These are phyloP conservation scores for Serendipita sp. DNA, from an alignment of 768 basidiomycete genomes.

Conservation along the genomic window DNA sequence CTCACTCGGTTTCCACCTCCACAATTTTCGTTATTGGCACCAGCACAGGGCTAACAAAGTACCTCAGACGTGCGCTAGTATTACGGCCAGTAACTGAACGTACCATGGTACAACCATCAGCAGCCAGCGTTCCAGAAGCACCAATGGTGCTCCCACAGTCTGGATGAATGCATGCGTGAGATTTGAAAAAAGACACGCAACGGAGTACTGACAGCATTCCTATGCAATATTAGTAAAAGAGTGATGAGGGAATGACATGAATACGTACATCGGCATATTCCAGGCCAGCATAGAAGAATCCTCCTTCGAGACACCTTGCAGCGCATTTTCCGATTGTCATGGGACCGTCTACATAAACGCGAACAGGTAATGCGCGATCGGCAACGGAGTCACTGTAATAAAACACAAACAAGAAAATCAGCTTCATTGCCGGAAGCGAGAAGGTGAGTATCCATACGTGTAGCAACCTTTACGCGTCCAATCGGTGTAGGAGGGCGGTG, in stretches of 20 bases:
- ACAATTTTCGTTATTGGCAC: not conserved
- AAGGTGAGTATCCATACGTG: not conserved
- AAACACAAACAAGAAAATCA: not conserved
- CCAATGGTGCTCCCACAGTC: constrained; percentile 35
- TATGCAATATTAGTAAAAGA: too few relatives aligned
- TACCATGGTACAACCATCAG: constrained; percentile 47
- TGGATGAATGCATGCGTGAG: constrained; percentile 13
- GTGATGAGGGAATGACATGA: too few relatives aligned
- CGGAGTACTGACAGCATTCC: not conserved
- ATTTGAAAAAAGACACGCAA: not conserved
- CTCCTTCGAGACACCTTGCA: constrained; percentile 29
- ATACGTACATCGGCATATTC: constrained; percentile 32
- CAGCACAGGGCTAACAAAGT: too few relatives aligned
- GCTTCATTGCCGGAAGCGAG: not conserved
- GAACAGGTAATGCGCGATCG: not conserved
- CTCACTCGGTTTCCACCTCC: not conserved
- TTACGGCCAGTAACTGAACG: constrained; percentile 34
- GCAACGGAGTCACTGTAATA: not conserved
- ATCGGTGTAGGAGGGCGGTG: not conserved
- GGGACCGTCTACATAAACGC: constrained; percentile 23
- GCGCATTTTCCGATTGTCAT: constrained; percentile 37
- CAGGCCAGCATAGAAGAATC: constrained; percentile 29
- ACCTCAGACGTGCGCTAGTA: too few relatives aligned
- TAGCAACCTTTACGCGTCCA: not conserved
- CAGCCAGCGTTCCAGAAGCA: constrained; percentile 31